Evolutionary conservation across 805 yeast species (phyloP), one percentile per base, ranked within the genome.

Genomic region (Candida gorgasii): DNA sequence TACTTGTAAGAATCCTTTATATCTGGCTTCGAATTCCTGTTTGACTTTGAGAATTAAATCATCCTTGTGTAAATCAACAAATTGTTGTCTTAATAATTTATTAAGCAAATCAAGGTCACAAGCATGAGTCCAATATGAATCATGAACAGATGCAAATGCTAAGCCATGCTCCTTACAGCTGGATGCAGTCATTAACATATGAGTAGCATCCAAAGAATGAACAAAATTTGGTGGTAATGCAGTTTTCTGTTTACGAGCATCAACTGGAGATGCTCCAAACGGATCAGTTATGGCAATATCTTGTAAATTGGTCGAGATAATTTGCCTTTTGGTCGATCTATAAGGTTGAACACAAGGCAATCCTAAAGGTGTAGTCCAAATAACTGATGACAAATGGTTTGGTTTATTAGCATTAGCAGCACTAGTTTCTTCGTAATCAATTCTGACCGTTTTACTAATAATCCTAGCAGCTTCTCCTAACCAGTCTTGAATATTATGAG

Each of bases 101-200:
- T 82, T 88, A 93, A 92, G 83, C 3, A 57, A 58, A 46, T 82
- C 83, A 31, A 92, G 81, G 59, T 87, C 92, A 38, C 79, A 69
- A 1, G 99, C 97, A 60, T 93, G 98, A 0, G 98, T 89, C 99
- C 99, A 92, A 62, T 87, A 92, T 0, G 98, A 92, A 61, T 92
- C 99, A 63, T 92, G 99, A 17, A 92, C 99, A 0, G 98, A 82
- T 0, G 98, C 97, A 73, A 93, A 92, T 9, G 80, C 71, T 38
- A 93, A 63, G 0, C 78, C 80, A 1, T 59, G 58, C 31, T 81
- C 74, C 4, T 84, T 80, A 62, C 97, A 89, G 17, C 80, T 80
- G 39, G 79, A 72, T 0, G 97, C 95, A 7, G 96, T 85, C 71
- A 90, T 67, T 39, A 93, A 72, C 99, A 92, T 93, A 61, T 92